Conservation (phyloP, 1,284 basidiomycete genomes). For the Microbotryum silenes-acaulis region DNA sequence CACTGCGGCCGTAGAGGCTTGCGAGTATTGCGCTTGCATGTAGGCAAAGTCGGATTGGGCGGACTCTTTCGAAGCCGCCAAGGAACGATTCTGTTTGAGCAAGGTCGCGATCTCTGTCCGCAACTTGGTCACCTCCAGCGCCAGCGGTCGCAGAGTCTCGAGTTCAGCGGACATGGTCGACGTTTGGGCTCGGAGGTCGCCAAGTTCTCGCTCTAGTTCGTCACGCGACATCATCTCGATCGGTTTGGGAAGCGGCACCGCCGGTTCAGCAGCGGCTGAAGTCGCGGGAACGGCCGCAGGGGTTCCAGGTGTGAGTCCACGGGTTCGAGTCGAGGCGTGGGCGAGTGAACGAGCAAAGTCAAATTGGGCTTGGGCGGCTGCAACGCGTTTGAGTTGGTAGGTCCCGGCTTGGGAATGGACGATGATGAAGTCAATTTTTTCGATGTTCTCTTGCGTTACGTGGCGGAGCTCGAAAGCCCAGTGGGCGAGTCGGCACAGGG, state of each 20-base stretch:
- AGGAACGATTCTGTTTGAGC: conserved; percentile 12
- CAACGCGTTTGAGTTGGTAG: conserved; percentile 21
- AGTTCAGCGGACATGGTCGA: conserved; percentile 6
- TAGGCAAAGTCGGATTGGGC: conserved; percentile 21
- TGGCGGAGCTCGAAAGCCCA: conserved; percentile 30
- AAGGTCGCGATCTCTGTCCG: conserved; percentile 12
- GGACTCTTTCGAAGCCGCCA: conserved; percentile 23
- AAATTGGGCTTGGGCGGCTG: conserved; percentile 6
- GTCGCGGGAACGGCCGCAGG: background rate
- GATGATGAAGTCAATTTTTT: conserved; percentile 30
- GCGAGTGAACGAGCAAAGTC: conserved; percentile 21
- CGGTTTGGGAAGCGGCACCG: background rate
- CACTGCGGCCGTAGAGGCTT: conserved; percentile 26
- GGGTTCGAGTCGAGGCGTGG: background rate
- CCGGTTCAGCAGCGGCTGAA: conserved; percentile 3
- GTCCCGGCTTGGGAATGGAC: conserved; percentile 15
- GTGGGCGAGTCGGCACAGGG: conserved; percentile 8
- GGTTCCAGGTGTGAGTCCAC: background rate
- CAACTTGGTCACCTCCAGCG: conserved; percentile 18
- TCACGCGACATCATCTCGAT: conserved; percentile 9
- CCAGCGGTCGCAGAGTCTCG: conserved; percentile 7
- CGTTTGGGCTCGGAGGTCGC: conserved; percentile 1
- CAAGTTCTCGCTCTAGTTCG: conserved; percentile 24
- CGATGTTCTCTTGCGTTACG: conserved; percentile 10
- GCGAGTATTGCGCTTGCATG: conserved; percentile 29